phyloP scores from a whole-genome alignment of 1,284 basidiomycete species.

The Ceratobasidium sp. region DNA sequence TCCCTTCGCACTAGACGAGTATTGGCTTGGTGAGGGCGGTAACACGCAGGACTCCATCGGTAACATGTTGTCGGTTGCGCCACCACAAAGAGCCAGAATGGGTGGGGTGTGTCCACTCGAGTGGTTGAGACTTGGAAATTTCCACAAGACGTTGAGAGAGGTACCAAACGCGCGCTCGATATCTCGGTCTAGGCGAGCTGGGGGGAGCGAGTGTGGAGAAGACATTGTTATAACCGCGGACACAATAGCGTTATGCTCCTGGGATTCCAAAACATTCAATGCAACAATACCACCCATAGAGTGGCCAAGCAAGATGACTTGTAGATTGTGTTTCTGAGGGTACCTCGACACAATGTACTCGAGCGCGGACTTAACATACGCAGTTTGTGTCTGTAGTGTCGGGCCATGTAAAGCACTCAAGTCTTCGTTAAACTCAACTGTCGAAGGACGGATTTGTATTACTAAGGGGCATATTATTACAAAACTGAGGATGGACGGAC shows the following conservation, averaged over 20 bases:
- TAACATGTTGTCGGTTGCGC: constrained; percentile 92
- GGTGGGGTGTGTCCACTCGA: constrained; percentile 66
- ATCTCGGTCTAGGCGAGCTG: constrained; percentile 86
- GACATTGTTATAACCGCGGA: constrained; percentile 94
- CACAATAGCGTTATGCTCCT: constrained; percentile 64
- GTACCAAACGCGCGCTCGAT: constrained; percentile 69
- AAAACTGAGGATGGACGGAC: constrained; percentile 61
- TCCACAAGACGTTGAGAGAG: constrained; percentile 54
- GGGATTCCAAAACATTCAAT: constrained; percentile 75
- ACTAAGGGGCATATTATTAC: constrained; percentile 13
- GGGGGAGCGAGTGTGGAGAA: constrained; percentile 91
- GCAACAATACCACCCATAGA: constrained; percentile 99
- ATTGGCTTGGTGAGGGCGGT: constrained; percentile 57
- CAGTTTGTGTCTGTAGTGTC: constrained; percentile 87
- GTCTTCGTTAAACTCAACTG: constrained; percentile 98
- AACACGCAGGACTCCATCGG: constrained; percentile 92
- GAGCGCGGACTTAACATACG: constrained; percentile 81
- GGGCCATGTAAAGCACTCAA: constrained; percentile 95
- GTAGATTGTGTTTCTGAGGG: constrained; percentile 64
- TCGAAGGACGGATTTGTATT: constrained; percentile 23
- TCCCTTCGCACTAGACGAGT: constrained; percentile 12
- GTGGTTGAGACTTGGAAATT: constrained; percentile 59
- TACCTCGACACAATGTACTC: constrained; percentile 85
- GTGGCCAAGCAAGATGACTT: constrained; percentile 87
- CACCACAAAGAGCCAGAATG: constrained; percentile 91